Base-by-base conservation (phyloP, 371 early-diverging fungal genomes). In the Dipsacomyces acuminosporus region DNA sequence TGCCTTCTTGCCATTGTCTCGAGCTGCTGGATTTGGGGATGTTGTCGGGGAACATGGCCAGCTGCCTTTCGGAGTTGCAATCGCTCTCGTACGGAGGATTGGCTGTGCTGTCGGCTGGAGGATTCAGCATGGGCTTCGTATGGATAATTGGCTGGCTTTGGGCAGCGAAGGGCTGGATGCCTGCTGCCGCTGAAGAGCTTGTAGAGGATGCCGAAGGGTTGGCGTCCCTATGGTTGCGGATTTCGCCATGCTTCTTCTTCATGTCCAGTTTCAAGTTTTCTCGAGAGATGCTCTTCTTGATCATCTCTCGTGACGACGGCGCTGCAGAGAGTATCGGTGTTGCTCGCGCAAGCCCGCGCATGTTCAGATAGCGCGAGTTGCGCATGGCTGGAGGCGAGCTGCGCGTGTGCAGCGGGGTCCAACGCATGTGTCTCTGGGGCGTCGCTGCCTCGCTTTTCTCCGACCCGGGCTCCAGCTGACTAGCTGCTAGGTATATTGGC, bases 1-100 rank as follows among this genome's bases (percentile, higher is more conserved):
- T n/a, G n/a, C n/a, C n/a, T n/a, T n/a, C n/a, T n/a, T n/a, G n/a
- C n/a, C n/a, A n/a, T n/a, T n/a, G n/a, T 6, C 41, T 23, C 22
- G 18, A 23, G 20, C 43, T 34, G 41, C 19, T 19, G 19, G 18
- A 33, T 13, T 36, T 38, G 7, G 35, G 40, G 25, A 56, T 19
- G 14, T 41, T 48, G 30, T 49, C 50, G 11, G 64, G 63, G 43
- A 59, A 63, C 63, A 63, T 63, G 36, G 63, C 63, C 21, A 63
- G 19, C 26, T 59, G 63, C 9, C 40, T 26, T n/a, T 5, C 38
- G 15, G 18, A 34, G 21, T 26, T 34, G 7, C 13, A 13, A 34
- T 19, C 35, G 13, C 15, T 15, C 48, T 33, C 17, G 11, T 47
- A 26, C 8, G 48, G 48, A 19, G 48, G 8, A 4, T 20, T 20